phyloP scores from a whole-genome alignment of 257 asterid species.

The Voacanga thouarsii region DNA sequence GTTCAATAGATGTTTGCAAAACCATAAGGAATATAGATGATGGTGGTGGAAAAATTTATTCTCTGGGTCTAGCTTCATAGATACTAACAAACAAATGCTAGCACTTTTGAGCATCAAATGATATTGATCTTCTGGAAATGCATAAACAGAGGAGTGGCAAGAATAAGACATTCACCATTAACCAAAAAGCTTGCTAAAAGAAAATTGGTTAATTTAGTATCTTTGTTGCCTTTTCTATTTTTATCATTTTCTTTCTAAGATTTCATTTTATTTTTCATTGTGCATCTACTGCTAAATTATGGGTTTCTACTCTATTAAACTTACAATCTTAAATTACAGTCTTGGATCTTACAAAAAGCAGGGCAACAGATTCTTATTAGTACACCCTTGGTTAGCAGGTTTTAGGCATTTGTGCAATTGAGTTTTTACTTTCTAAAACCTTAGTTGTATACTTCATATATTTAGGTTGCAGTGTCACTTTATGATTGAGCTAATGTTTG shows the following conservation, averaged over 20 bases:
- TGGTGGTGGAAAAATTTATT: no score
- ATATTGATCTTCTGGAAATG: not conserved
- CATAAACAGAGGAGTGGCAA: not conserved
- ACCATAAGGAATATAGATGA: not conserved
- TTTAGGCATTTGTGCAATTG: not conserved
- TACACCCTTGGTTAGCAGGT: not conserved
- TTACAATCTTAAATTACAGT: not conserved
- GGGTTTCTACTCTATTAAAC: not conserved
- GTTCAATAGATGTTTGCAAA: not conserved
- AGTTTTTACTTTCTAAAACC: not conserved
- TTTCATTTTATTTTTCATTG: not conserved
- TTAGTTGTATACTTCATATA: not conserved
- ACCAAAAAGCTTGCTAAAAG: not conserved
- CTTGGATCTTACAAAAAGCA: not conserved
- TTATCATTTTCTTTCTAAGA: not conserved
- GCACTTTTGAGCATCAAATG: not conserved
- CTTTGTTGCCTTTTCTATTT: not conserved
- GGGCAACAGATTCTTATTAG: not conserved
- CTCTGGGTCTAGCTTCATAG: no score
- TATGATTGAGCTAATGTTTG: not conserved
- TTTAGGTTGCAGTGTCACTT: not conserved
- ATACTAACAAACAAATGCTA: not conserved
- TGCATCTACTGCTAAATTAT: not conserved
- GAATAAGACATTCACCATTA: no score
- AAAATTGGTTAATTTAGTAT: not conserved